phyloP scores from a whole-genome alignment of 768 basidiomycete genomes.

The Boletus sp. region DNA sequence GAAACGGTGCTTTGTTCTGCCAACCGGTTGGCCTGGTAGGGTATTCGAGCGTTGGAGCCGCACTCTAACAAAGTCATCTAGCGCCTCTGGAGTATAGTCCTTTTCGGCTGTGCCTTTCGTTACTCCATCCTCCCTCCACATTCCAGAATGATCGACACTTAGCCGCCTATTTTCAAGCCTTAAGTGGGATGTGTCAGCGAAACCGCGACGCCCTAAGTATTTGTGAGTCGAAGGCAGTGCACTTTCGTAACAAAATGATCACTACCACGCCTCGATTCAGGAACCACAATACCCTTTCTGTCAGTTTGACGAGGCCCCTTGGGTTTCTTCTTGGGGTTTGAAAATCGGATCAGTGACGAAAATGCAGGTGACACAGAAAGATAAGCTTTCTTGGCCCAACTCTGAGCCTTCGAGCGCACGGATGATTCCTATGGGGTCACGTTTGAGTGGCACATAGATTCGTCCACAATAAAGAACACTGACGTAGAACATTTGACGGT shows the following conservation, averaged over 20 bases:
- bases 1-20: slow-evolving; percentile 18
- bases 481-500: slow-evolving; percentile 60
- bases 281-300: background rate
- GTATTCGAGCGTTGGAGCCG: background rate
- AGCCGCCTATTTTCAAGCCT: background rate
- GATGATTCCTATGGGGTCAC: slow-evolving; percentile 14
- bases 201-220: background rate
- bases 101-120: background rate
- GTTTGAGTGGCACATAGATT: background rate
- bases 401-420: background rate
- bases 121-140: background rate
- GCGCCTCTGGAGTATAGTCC: background rate
- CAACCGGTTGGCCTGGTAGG: background rate
- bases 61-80: background rate
- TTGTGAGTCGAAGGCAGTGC: background rate
- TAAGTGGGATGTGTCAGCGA: background rate
- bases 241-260: background rate
- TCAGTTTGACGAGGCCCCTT: background rate
- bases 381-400: slow-evolving; percentile 14
- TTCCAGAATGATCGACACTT: background rate
- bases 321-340: background rate
- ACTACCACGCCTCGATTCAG: slow-evolving; percentile 9
- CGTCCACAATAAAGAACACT: slow-evolving; percentile 15
- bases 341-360: slow-evolving; percentile 3
- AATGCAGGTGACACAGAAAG: slow-evolving; percentile 4